Evolutionary conservation across 352 stramenopile genomes (phyloP), one percentile per base, ranked within the genome.

Genomic region (Pythium vanterpoolii): DNA sequence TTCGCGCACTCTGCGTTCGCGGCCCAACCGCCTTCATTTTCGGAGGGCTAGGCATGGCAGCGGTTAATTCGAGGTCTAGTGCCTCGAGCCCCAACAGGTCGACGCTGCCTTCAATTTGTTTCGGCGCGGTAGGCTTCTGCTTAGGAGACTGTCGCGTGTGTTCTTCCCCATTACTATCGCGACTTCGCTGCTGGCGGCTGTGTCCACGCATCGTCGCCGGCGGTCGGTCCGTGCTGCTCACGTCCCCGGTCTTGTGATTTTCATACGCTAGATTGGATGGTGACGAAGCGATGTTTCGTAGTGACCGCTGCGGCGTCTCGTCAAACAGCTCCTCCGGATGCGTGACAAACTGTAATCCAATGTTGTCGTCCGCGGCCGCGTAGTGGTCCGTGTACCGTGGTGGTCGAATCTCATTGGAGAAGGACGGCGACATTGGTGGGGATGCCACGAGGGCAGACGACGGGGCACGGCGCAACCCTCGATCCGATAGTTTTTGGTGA

Each of bases 401-500:
- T 23, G 51, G 57, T 28, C 38, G 43, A 23, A 42, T 7, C 42
- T 64, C 38, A 61, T 7, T 65, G 60, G 13, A 13, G 1, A 10
- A 14, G 3, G 46, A 53, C 3, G 46, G 4, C 5, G 28, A 21
- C 34, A 18, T 16, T 16, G 7, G 34, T 40, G 34, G 14, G 1
- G 51, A 14, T 43, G 58, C 56, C 30, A 42, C 19, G 4, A 61
- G 67, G 1, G 45, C 45, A 14, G 34, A 42, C 4, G 70, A 68
- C 47, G 70, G 74, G 3, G 64, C 19, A 36, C 40, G 68, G 30
- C 79, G 68, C 33, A 90, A 38, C 0, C 81, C 79, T 62, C 76
- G 66, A 18, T 68, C 69, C 1, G 74, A 78, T n/a, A 87, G 64
- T 16, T 62, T 86, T 38, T 80, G 68, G 11, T 92, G 77, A 9